phyloP scores from a whole-genome alignment of 2,329 filamentous ascomycete genomes.

The Colletotrichum nymphaeae region DNA sequence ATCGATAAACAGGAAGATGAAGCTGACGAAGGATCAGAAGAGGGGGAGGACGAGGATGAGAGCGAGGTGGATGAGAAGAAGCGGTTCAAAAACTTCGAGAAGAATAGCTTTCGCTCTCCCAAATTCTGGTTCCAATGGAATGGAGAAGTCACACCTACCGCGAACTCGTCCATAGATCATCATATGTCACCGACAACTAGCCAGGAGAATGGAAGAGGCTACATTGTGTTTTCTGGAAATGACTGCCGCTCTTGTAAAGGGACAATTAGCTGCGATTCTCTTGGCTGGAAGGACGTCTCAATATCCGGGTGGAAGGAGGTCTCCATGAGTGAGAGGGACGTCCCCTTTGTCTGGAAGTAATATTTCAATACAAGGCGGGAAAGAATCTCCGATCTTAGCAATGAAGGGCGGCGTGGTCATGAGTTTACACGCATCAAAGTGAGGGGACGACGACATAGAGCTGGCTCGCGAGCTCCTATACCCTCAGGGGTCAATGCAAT shows the following conservation, averaged over 20 bases:
- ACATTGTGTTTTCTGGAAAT: slow-evolving; percentile 25
- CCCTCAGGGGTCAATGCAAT: too few species aligned
- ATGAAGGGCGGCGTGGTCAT: too few species aligned
- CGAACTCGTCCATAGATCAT: neutral
- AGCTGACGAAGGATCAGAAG: neutral
- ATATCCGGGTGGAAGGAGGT: slow-evolving; percentile 26
- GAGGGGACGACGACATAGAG: too few species aligned
- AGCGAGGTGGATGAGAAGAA: neutral
- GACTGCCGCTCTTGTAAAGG: slow-evolving; percentile 27
- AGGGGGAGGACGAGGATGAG: neutral
- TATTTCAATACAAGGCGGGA: too few species aligned
- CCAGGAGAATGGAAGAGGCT: slow-evolving; percentile 4
- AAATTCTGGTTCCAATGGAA: slow-evolving; percentile 34
- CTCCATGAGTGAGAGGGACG: slow-evolving; percentile 24
- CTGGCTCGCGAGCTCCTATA: too few species aligned
- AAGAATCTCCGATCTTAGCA: too few species aligned
- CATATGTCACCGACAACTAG: accelerated
- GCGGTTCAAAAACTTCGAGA: slow-evolving; percentile 19
- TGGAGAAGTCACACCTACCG: neutral
- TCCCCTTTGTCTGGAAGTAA: slow-evolving; percentile 8
- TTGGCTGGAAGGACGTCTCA: slow-evolving; percentile 21
- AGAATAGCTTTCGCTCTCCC: slow-evolving; percentile 30
- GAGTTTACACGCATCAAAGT: too few species aligned
- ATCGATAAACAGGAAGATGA: neutral
- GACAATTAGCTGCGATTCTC: slow-evolving; percentile 6